phyloP scores from a whole-genome alignment of 495 filamentous ascomycete species.

The Penicillium egyptiacum region DNA sequence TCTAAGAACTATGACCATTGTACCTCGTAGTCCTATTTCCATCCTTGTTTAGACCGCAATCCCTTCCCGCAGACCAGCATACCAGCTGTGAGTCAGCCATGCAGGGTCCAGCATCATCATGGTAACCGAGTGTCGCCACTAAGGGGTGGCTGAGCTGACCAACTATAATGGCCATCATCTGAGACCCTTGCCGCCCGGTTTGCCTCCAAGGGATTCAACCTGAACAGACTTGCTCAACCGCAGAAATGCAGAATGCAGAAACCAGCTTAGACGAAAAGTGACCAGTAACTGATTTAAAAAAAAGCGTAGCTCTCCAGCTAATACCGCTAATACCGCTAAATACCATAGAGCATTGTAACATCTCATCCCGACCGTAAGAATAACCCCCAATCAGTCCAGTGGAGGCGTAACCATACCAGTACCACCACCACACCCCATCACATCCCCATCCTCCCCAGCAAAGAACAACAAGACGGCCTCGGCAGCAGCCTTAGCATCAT shows the following conservation, averaged over 20 bases:
- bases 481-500: slow-evolving; percentile 42
- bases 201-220: background rate
- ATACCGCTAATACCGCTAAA: background rate
- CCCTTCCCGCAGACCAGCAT: slow-evolving; percentile 14
- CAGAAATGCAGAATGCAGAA: background rate
- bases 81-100: slow-evolving; percentile 19
- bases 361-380: background rate
- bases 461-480: slow-evolving; percentile 41
- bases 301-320: background rate
- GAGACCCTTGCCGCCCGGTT: background rate
- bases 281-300: background rate
- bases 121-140: slow-evolving; percentile 26
- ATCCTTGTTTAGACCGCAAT: background rate
- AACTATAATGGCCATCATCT: background rate
- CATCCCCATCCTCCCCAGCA: slow-evolving; percentile 20
- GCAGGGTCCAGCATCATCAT: slow-evolving; percentile 10
- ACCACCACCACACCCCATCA: background rate
- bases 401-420: slow-evolving; percentile 32
- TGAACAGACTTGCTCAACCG: background rate
- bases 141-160: slow-evolving; percentile 21
- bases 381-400: background rate
- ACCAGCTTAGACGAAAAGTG: background rate
- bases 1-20: background rate
- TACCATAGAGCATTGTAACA: background rate
- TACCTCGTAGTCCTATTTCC: slow-evolving; percentile 10